Evolutionary conservation across 2,329 filamentous ascomycete genomes (phyloP), one percentile per base, ranked within the genome.

Genomic region (Xylaria sp.): DNA sequence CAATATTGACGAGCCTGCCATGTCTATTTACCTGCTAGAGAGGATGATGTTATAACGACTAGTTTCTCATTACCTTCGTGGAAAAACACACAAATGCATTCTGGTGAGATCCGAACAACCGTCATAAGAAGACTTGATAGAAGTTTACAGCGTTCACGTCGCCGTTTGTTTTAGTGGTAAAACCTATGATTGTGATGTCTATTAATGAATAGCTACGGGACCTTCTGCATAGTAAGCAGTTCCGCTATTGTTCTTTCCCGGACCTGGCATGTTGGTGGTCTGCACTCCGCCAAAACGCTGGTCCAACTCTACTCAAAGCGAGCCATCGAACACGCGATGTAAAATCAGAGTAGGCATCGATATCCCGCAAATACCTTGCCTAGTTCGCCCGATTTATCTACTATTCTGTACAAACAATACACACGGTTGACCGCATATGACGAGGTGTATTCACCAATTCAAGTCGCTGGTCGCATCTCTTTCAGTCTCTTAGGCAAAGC

Each of bases 401-500:
- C 51, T 60, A 63, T 68, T 54, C 63, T 69, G 60, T 70, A 69
- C 61, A 66, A 69, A 66, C 61, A 68, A 67, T 68, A 68, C 58
- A 66, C 42, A 59, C 37, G 35, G 47, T 27, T n/a, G 42, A 66
- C 13, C 37, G 50, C 1, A 42, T 55, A 42, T 37, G 35, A 54
- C 25, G 51, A 42, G 51, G 37, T 42, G 51, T 58, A 16, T 13
- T 47, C 42, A 27, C 35, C 32, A 44, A 29, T 48, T 27, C 51
- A 29, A n/a, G n/a, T 65, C 37, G 48, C 42, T 63, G 48, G 29
- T 51, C n/a, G n/a, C n/a, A 42, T 65, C n/a, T 44, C 51, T 50
- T 32, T 69, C 85, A 4, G 16, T 48, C 54, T 13, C 13, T 61
- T 91, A 98, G 76, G 96, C 95, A 82, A 99, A 98, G 70, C 96